Base-by-base conservation (phyloP, 805 yeast genomes). In the Saccharomycopsis selenospora region DNA sequence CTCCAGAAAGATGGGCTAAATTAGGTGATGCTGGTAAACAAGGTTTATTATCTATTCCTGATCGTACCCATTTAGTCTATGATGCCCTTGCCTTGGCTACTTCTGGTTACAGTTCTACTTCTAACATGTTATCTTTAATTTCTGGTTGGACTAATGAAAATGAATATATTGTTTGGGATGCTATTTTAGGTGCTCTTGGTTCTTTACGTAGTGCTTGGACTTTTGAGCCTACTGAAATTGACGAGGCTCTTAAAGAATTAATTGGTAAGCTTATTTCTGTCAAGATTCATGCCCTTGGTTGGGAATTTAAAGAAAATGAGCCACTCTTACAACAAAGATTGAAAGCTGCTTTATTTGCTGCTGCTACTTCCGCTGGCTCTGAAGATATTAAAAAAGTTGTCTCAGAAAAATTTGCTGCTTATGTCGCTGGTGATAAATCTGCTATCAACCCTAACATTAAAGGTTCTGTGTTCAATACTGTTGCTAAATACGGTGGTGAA, bases 51-150 rank as follows among this genome's bases (percentile, higher is more conserved):
- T 72, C 87, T 8, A 83, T 81, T 46, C 85, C 82, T 61, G 95
- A 85, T 65, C 78, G 87, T 65, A 79, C 82, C 48, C 91, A 90
- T 40, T 72, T 83, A 56, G 83, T 85, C 43, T 84, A 90, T n/a
- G 95, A 85, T 66, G 85, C 85, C 17, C 78, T 75, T 46, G 76
- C 87, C 6, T 71, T 84, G 56, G 78, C 91, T 3, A 67, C 80
- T 24, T 79, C 91, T 17, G 93, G 93, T 26, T 74, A 75, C 57
- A 76, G 82, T 48, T 69, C 80, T 23, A 77, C 89, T 28, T 69
- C 77, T 3, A 79, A 73, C 57, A 72, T 82, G 59, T 73, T 83
- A 56, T 67, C 70, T 52, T 74, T 83, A 60, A 72, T 82, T 40
- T 71, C 75, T 48, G 69, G 73, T 14, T 80, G 88, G 86, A 71